Percentiles rank a stretch among this genome's conserved stretches.
phyloP scores from a whole-genome alignment of 2,329 filamentous ascomycete genomes.

The Apiospora aurea region DNA sequence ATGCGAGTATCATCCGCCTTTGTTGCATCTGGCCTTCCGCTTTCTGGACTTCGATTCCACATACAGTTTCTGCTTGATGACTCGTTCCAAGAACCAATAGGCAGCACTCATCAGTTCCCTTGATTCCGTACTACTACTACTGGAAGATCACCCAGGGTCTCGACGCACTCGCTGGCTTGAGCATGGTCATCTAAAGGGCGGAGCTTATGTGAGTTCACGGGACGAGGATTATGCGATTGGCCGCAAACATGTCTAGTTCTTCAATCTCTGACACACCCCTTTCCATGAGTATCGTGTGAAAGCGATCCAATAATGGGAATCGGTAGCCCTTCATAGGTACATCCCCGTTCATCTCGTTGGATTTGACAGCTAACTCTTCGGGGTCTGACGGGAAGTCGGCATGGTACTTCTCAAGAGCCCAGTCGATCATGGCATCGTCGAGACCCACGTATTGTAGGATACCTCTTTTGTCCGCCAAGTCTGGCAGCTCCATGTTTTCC shows the following conservation, averaged over 20 bases:
- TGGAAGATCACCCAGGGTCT: neutral
- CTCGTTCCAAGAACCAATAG: too few relatives aligned
- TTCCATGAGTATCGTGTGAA: neutral
- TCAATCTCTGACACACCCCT: neutral
- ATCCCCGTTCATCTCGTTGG: neutral
- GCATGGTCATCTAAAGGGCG: neutral
- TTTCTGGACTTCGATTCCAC: too few relatives aligned
- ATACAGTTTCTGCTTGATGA: too few relatives aligned
- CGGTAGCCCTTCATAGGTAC: neutral
- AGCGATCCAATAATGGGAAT: neutral
- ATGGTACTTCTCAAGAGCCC: neutral
- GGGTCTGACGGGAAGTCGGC: slow-evolving; percentile 4
- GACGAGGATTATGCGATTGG: too few relatives aligned
- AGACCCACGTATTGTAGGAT: neutral
- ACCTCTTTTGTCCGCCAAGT: neutral
- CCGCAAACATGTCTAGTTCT: neutral
- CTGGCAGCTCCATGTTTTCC: neutral
- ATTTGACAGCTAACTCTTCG: neutral
- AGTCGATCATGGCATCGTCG: neutral
- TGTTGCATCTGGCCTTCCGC: too few relatives aligned
- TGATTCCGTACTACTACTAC: too few relatives aligned
- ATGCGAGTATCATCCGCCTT: neutral
- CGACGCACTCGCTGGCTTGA: neutral
- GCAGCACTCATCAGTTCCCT: too few relatives aligned
- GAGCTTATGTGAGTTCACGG: too few relatives aligned